These are phyloP conservation scores for Suaeda aralocaspica DNA, from an alignment of 148 eudicot species.

Conservation along the genomic window DNA sequence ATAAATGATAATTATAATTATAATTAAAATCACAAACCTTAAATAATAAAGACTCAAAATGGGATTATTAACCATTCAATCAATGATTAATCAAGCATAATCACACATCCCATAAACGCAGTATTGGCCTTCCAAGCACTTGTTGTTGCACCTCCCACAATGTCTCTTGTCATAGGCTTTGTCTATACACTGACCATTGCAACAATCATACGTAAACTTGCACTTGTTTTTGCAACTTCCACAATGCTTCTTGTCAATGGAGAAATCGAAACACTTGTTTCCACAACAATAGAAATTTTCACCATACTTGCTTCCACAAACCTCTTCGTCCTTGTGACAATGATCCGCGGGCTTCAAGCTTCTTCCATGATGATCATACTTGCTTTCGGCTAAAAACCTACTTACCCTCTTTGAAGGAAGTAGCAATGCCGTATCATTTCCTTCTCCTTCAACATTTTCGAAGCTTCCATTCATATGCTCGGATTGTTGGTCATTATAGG, in stretches of 20 bases:
- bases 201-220: constrained; percentile 37
- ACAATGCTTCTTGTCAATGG: constrained; percentile 37
- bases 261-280: constrained; percentile 59
- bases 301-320: constrained; percentile 28
- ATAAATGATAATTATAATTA: too few species aligned
- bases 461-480: too few species aligned
- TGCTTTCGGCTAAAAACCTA: constrained; percentile 44
- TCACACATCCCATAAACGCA: constrained; percentile 66
- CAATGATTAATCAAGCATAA: constrained; percentile 45
- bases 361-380: not conserved
- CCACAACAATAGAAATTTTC: constrained; percentile 59
- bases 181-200: constrained; percentile 57
- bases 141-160: constrained; percentile 56
- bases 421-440: not conserved
- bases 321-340: constrained; percentile 47
- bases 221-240: constrained; percentile 63
- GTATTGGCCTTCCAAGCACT: constrained; percentile 30
- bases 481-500: not conserved
- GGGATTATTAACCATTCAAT: not conserved
- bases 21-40: constrained; percentile 13
- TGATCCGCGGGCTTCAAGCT: constrained; percentile 53
- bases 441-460: not conserved
- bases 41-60: constrained; percentile 1
- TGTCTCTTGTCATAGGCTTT: constrained; percentile 45
- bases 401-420: constrained; percentile 33